Conservation (phyloP, 352 stramenopile genomes). For the Pythium biforme region DNA sequence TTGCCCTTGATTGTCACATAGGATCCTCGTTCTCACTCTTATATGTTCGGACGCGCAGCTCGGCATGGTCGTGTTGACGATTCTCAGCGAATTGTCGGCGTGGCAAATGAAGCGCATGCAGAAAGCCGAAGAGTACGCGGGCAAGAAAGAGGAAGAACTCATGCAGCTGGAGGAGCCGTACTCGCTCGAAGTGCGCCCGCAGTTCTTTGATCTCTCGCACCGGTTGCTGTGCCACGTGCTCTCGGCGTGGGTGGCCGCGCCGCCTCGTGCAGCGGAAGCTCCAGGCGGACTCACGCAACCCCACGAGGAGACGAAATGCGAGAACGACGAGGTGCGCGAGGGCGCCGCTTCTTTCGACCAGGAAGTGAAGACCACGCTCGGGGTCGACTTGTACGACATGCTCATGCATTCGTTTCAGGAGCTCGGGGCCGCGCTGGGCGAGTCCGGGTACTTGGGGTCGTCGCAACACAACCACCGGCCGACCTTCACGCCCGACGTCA, state of each 20-base stretch:
- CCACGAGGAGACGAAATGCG: conserved; percentile 13
- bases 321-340: neutral
- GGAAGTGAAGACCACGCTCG: conserved; percentile 11
- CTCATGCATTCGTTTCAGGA: conserved; percentile 28
- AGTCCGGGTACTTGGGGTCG: conserved; percentile 20
- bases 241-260: conserved; percentile 49
- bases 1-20: no score
- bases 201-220: conserved; percentile 77
- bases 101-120: conserved; percentile 92
- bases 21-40: neutral
- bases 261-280: neutral
- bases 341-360: conserved; percentile 13
- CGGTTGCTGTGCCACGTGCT: conserved; percentile 57
- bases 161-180: conserved; percentile 81
- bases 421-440: conserved; percentile 12
- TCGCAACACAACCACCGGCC: conserved; percentile 18
- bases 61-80: conserved; percentile 63
- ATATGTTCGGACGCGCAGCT: conserved; percentile 34
- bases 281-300: neutral
- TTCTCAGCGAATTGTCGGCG: conserved; percentile 75
- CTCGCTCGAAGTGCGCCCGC: conserved; percentile 74
- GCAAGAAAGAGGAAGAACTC: conserved; percentile 67
- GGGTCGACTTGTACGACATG: conserved; percentile 29
- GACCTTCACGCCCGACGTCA: conserved; percentile 54
- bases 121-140: conserved; percentile 65